Base-by-base conservation (phyloP, 768 basidiomycete species). In the Boletus tylopilopsis region DNA sequence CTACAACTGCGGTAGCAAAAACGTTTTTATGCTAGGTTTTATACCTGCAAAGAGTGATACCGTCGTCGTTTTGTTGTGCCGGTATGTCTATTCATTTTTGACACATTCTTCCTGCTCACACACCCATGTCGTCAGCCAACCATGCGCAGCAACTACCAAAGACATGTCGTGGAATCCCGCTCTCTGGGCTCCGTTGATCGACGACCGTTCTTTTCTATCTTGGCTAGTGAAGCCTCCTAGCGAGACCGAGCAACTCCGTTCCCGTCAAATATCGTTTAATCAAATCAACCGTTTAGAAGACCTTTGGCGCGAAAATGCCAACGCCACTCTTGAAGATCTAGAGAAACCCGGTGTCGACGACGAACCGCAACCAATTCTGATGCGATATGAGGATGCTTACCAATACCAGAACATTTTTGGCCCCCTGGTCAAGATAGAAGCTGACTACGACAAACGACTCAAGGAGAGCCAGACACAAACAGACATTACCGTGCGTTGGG, bases 381-480 rank as follows among this genome's bases (percentile, higher is more conserved):
- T 89, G 46, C 86, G 85, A 55, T 99, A 99, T 68, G 95, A 98
- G 66, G 96, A 99, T 67, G 96, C 96, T 38, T 99, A 98, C 64
- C 96, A 98, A 63, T 99, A 99, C 67, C 96, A 99, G 73, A 99
- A 99, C 65, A 98, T 99, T 48, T 95, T 98, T 62, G 96, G 96
- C 5, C 96, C 96, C 15, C 80, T 99, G 39, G 96, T 99, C 69
- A 99, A 99, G 74, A 98, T 99, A 59, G 96, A 99, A 64, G 96
- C 96, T 2, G 96, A 99, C 72, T 99, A 97, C 62, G 96, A 99
- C 66, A 97, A 97, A 72, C 81, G 86, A 47, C 78, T 98, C 61
- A 99, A 99, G 71, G 96, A 99, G 68, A 91, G 92, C 53, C 96
- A 99, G 73, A 98, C 96, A 0, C 95, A 99, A 72, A 96, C 90